Evolutionary conservation across 805 yeast species (phyloP), one percentile per base, ranked within the genome.

Genomic region (Candida nonsorbophila): DNA sequence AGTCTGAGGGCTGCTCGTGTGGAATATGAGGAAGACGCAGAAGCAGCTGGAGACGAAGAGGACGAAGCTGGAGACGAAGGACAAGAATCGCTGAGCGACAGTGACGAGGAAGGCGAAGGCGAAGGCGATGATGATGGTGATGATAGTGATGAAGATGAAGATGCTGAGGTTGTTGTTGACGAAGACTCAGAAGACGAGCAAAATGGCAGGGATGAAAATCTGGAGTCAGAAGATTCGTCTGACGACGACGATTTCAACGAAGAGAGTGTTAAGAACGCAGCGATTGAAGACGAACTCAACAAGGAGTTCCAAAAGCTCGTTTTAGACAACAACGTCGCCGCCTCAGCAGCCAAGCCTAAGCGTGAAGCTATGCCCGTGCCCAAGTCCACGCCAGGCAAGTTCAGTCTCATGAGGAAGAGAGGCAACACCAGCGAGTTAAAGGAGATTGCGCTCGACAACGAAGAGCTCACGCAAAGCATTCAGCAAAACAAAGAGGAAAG

Each of bases 251-350:
- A 59, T 6, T 40, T 51, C 8, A 44, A 47, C 6, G 58, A 49
- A 16, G 49, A 36, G 5, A 50, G 44, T 14, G 37, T 32, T 11
- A 34, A 29, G 19, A 44, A 34, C 4, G 35, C 32, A 13, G 45
- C 32, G 10, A 22, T 28, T 17, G 41, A 32, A 16, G 37, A 40
- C 34, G 20, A 41, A 29, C 10, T 30, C 36, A 6, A 79, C 21
- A 64, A 55, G 28, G 82, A 79, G 41, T 72, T 75, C 36, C 70
- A 69, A 33, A 58, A 52, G 29, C 51, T 80, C 44, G 58, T 78
- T 36, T 43, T 55, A n/a, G 78, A 74, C 13, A 65, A 82, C 7
- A 54, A 73, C 34, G 69, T 30, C 35, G 34, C 26, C 36, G 9
- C 27, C 8, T 14, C 32, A 2, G 22, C n/a, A n/a, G 4, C 9